phyloP scores from a whole-genome alignment of 73 alveolate species.

The Symbiodinium natans region DNA sequence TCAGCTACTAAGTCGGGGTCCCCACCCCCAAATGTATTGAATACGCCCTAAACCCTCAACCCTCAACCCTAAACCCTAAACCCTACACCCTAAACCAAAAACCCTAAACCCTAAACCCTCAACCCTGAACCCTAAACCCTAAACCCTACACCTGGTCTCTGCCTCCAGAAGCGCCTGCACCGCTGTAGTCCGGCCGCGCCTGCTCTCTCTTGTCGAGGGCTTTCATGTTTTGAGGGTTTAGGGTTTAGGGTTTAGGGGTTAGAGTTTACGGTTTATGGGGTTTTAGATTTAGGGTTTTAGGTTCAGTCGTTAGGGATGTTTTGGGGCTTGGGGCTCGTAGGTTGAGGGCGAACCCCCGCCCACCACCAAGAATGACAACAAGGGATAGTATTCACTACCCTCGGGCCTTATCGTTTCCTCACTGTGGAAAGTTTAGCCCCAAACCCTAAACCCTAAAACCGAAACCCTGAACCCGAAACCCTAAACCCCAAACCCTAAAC shows the following conservation, averaged over 20 bases:
- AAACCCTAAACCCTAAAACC: too few relatives aligned
- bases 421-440: too few relatives aligned
- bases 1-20: too few relatives aligned
- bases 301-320: not conserved
- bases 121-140: conserved; percentile 1
- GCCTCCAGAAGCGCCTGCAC: not conserved
- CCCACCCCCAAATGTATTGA: too few relatives aligned
- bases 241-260: not conserved
- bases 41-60: too few relatives aligned
- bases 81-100: not conserved
- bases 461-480: not conserved
- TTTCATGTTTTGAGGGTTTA: not conserved
- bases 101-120: not conserved
- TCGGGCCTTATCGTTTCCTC: too few relatives aligned
- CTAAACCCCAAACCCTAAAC: not conserved
- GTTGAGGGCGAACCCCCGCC: too few relatives aligned
- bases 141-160: not conserved
- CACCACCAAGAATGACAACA: too few relatives aligned
- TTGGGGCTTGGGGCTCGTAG: too few relatives aligned
- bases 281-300: not conserved
- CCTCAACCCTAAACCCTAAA: not conserved
- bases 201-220: not conserved
- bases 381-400: too few relatives aligned
- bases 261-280: not conserved
- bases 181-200: conserved; percentile 16